Percentiles rank a stretch among this genome's conserved stretches.
Conservation (phyloP, 179 eudicot genomes). For the Spergularia azorica region DNA sequence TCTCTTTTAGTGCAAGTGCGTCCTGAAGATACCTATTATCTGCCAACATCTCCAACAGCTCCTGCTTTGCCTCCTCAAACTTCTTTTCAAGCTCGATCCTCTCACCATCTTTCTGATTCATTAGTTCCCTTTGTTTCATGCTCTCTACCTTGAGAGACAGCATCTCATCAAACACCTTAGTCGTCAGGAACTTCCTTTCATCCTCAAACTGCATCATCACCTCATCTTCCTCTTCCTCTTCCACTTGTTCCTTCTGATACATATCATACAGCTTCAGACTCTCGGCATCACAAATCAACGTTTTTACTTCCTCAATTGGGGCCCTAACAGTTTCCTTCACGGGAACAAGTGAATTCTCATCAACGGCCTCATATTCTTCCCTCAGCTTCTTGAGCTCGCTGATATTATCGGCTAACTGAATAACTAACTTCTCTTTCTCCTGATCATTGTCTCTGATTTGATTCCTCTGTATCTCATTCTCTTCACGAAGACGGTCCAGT, state of each 20-base stretch:
- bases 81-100: conserved; percentile 4
- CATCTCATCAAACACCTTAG: conserved; percentile 46
- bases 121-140: conserved; percentile 34
- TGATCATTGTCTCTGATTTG: conserved; percentile 21
- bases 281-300: conserved; percentile 50
- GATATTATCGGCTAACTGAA: conserved; percentile 15
- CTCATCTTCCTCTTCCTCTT: conserved; percentile 14
- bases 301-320: conserved; percentile 31
- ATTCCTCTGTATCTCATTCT: conserved; percentile 26
- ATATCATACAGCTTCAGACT: conserved; percentile 45
- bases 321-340: neutral
- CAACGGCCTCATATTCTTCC: conserved; percentile 7
- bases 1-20: conserved; percentile 7
- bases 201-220: conserved; percentile 12
- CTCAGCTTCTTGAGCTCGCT: conserved; percentile 19
- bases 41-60: neutral
- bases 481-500: conserved; percentile 26
- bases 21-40: conserved; percentile 16
- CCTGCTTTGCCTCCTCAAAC: conserved; percentile 27
- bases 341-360: conserved; percentile 1
- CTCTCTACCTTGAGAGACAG: conserved; percentile 47
- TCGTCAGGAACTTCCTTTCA: conserved; percentile 20
- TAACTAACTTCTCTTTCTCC: conserved; percentile 28
- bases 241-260: conserved; percentile 33
- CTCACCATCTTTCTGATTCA: conserved; percentile 31